phyloP scores from a whole-genome alignment of 1,139 yeast species.

The Wickerhamomyces sp. region DNA sequence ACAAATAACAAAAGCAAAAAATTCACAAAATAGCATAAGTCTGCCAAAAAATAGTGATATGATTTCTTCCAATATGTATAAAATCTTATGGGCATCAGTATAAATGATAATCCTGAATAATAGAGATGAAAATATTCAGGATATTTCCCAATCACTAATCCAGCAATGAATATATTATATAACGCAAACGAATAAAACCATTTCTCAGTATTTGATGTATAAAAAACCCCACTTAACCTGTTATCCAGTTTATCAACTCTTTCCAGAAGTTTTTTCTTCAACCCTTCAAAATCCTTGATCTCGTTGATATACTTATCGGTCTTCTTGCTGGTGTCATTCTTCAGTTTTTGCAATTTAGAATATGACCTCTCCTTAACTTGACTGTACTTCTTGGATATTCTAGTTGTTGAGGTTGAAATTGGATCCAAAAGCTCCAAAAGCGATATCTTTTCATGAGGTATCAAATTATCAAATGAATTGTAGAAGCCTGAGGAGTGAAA shows the following conservation, averaged over 20 bases:
- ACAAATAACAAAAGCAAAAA: slow-evolving; percentile 61
- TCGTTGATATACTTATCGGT: slow-evolving; percentile 19
- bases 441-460: slow-evolving; percentile 28
- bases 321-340: slow-evolving; percentile 16
- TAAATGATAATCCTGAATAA: slow-evolving; percentile 57
- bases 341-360: slow-evolving; percentile 15
- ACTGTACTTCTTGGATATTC: slow-evolving; percentile 28
- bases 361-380: slow-evolving; percentile 27
- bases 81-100: slow-evolving; percentile 80
- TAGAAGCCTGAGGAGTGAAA: slow-evolving; percentile 15
- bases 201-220: slow-evolving; percentile 72
- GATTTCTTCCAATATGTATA: slow-evolving; percentile 77
- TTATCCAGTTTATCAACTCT: slow-evolving; percentile 55
- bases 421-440: slow-evolving; percentile 37
- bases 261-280: slow-evolving; percentile 26
- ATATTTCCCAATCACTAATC: slow-evolving; percentile 70
- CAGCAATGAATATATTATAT: slow-evolving; percentile 63
- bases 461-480: slow-evolving; percentile 12
- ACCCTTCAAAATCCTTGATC: slow-evolving; percentile 18
- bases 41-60: slow-evolving; percentile 87
- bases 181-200: slow-evolving; percentile 74
- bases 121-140: slow-evolving; percentile 76
- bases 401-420: slow-evolving; percentile 21
- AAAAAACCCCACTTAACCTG: slow-evolving; percentile 45
- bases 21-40: slow-evolving; percentile 90